Evolutionary conservation across 2,329 filamentous ascomycete genomes (phyloP).

Genomic region (Ilyonectria sp.): DNA sequence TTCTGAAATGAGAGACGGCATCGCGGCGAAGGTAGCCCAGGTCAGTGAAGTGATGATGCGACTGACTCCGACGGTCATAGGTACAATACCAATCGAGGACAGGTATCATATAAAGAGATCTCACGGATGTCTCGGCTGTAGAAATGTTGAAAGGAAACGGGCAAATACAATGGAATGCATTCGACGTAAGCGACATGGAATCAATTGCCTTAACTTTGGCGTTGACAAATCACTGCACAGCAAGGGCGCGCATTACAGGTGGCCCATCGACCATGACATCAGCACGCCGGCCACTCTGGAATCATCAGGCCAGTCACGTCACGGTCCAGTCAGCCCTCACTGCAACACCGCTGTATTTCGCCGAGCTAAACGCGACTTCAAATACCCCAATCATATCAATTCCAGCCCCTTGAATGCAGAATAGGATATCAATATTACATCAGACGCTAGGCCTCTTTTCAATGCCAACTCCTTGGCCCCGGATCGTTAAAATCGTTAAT

Average conservation of each 20-base stretch:
- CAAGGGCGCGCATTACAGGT: slow-evolving; percentile 28
- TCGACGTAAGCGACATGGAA: slow-evolving; percentile 8
- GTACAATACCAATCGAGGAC: background rate
- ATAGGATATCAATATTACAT: slow-evolving; percentile 30
- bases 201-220: background rate
- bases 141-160: too few relatives aligned
- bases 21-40: slow-evolving; percentile 31
- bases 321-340: slow-evolving; percentile 1
- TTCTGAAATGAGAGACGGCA: slow-evolving; percentile 48
- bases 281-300: slow-evolving; percentile 11
- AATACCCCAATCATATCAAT: slow-evolving; percentile 33
- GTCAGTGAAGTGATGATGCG: background rate
- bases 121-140: background rate
- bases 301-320: slow-evolving; percentile 10
- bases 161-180: background rate
- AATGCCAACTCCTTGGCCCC: slow-evolving; percentile 20
- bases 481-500: slow-evolving; percentile 25
- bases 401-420: slow-evolving; percentile 22
- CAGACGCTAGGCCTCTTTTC: slow-evolving; percentile 11
- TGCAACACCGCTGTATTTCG: slow-evolving; percentile 20
- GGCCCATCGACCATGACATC: slow-evolving; percentile 21
- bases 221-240: slow-evolving; percentile 34
- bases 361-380: slow-evolving; percentile 7
- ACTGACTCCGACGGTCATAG: background rate
- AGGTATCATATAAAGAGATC: background rate